Percentiles rank a stretch among this genome's conserved stretches.
Conservation (phyloP, 73 alveolate species). For the Symbiodinium pilosum region DNA sequence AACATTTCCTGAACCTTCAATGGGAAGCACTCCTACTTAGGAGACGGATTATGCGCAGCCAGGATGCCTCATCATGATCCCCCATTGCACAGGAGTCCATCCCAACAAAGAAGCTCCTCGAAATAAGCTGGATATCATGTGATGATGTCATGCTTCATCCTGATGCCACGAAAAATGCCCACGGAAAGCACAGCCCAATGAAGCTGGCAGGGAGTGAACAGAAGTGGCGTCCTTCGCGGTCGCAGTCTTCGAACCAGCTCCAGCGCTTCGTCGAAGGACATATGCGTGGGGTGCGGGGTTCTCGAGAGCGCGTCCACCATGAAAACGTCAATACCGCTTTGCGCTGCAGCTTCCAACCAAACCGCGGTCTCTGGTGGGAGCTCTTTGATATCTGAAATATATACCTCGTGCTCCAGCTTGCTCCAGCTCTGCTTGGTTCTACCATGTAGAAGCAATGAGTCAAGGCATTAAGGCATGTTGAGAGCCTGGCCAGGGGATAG, state of each 20-base stretch:
- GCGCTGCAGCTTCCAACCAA: constrained; percentile 32
- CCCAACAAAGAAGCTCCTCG: constrained; percentile 44
- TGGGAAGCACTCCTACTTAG: not conserved
- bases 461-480: not conserved
- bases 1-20: not conserved
- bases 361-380: constrained; percentile 61
- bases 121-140: too few species aligned
- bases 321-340: constrained; percentile 25
- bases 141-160: too few species aligned
- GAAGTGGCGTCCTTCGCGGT: constrained; percentile 1
- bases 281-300: constrained; percentile 39
- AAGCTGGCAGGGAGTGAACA: not conserved
- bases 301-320: constrained; percentile 47
- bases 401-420: too few species aligned
- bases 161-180: too few species aligned
- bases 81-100: constrained; percentile 79
- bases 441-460: not conserved
- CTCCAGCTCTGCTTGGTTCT: too few species aligned
- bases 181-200: not conserved
- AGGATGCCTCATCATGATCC: constrained; percentile 39
- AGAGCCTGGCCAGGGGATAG: constrained; percentile 34
- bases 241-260: constrained; percentile 38
- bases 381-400: constrained; percentile 40
- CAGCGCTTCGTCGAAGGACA: constrained; percentile 49
- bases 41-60: not conserved